Conservation (phyloP, 768 basidiomycete genomes). For the Dioszegia aurantiaca region DNA sequence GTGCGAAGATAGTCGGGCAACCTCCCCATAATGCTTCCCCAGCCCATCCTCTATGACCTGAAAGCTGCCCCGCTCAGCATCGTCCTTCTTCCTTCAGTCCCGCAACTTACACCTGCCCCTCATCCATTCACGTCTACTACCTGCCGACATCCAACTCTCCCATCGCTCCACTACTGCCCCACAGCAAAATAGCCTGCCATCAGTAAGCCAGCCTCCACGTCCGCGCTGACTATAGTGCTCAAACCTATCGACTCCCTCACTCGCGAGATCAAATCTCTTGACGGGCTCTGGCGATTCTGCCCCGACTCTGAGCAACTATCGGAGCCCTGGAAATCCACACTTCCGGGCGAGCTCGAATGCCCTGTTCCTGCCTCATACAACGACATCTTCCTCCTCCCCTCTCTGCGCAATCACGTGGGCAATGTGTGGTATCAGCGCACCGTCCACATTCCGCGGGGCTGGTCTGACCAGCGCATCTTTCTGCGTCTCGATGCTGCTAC, state of each 20-base stretch:
- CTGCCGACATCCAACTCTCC: no score
- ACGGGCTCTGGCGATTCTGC: slow-evolving; percentile 34
- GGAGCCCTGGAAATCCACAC: slow-evolving; percentile 20
- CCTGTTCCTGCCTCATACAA: slow-evolving; percentile 41
- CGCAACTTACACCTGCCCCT: no score
- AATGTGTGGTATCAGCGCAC: slow-evolving; percentile 37
- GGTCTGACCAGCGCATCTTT: slow-evolving; percentile 23
- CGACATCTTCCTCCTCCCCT: slow-evolving; percentile 33
- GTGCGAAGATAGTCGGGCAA: no score
- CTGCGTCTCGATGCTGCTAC: slow-evolving; percentile 36
- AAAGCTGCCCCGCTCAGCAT: background rate
- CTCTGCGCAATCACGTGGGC: slow-evolving; percentile 33
- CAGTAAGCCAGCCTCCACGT: background rate
- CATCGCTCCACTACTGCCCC: background rate
- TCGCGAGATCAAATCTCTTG: slow-evolving; percentile 29
- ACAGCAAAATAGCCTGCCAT: background rate
- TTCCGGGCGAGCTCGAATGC: slow-evolving; percentile 33
- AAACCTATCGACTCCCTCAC: slow-evolving; percentile 28
- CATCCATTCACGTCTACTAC: background rate
- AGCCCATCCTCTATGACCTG: no score
- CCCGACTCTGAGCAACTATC: slow-evolving; percentile 17
- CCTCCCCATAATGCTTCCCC: no score
- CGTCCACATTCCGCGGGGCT: slow-evolving; percentile 25
- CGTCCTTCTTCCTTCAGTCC: background rate
- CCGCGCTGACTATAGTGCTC: slow-evolving; percentile 13